Percentiles rank a stretch among this genome's conserved stretches.
phyloP scores from a whole-genome alignment of 1,284 basidiomycete species.

The Rhodotorula mucilaginosa region DNA sequence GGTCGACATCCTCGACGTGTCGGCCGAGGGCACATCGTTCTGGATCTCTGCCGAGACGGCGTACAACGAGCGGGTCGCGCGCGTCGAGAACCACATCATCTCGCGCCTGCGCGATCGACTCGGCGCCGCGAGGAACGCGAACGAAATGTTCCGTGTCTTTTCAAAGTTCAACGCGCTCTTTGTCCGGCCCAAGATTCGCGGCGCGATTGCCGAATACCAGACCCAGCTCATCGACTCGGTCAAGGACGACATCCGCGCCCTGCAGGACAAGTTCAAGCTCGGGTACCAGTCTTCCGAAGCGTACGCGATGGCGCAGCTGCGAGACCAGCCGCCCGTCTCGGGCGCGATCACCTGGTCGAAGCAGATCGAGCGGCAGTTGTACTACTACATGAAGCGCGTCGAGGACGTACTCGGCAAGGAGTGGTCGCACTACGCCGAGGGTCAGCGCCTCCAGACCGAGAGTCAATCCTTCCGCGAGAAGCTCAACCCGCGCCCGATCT shows the following conservation, averaged over 20 bases:
- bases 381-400: constrained; percentile 98
- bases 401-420: constrained; percentile 97
- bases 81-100: constrained; percentile 98
- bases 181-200: constrained; percentile 90
- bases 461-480: constrained; percentile 89
- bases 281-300: constrained; percentile 26
- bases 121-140: constrained; percentile 93
- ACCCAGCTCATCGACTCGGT: constrained; percentile 96
- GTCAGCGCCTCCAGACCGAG: constrained; percentile 92
- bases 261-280: constrained; percentile 74
- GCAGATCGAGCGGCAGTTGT: constrained; percentile 94
- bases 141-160: constrained; percentile 99
- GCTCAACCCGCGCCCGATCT: constrained; percentile 88
- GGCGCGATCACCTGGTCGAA: constrained; percentile 98
- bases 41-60: constrained; percentile 96
- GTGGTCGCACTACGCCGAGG: constrained; percentile 99
- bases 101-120: constrained; percentile 84
- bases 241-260: constrained; percentile 91
- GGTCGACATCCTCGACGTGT: constrained; percentile 93
- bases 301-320: constrained; percentile 94
- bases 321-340: constrained; percentile 93
- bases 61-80: constrained; percentile 94
- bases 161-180: constrained; percentile 98
- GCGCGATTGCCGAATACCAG: constrained; percentile 98
- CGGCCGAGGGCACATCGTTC: constrained; percentile 92